Evolutionary conservation across 306 rosid genomes (phyloP).

Genomic region (peach (Prunus persica)): DNA sequence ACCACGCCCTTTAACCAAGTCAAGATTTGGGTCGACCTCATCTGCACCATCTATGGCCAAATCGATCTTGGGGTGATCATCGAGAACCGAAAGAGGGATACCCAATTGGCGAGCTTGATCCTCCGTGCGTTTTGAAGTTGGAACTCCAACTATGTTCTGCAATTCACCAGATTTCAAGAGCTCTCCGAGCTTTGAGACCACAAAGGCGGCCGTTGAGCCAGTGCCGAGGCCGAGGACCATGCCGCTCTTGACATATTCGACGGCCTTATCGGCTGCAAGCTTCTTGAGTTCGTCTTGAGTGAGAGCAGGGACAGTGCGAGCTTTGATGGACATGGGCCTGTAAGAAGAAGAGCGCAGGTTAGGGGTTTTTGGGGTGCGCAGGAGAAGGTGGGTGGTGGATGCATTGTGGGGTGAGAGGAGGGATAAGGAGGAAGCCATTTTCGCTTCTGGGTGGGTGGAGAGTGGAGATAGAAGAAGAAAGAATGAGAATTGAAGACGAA

Average conservation of each 20-base stretch:
- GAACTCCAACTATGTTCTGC: constrained; percentile 64
- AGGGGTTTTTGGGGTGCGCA: constrained; percentile 40
- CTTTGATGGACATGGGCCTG: constrained; percentile 36
- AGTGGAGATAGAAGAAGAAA: neutral
- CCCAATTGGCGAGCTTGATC: constrained; percentile 76
- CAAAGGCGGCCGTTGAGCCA: constrained; percentile 90
- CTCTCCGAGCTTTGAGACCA: constrained; percentile 71
- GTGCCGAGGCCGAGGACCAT: constrained; percentile 94
- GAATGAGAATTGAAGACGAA: neutral
- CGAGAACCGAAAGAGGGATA: constrained; percentile 75
- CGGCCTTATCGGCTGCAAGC: constrained; percentile 86
- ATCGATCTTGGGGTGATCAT: constrained; percentile 66
- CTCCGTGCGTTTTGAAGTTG: constrained; percentile 84
- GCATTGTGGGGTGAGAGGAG: constrained; percentile 48
- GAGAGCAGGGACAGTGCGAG: constrained; percentile 54
- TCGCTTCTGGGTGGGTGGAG: constrained; percentile 9
- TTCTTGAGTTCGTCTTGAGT: constrained; percentile 80
- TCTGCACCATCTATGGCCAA: constrained; percentile 87
- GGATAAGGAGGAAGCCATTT: constrained; percentile 69
- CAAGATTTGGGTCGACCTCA: constrained; percentile 73
- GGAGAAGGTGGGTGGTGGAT: constrained; percentile 42
- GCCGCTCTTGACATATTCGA: constrained; percentile 68
- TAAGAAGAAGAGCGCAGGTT: constrained; percentile 35
- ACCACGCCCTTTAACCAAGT: constrained; percentile 78
- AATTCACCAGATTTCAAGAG: constrained; percentile 58